Percentiles rank a stretch among this genome's conserved stretches.
Evolutionary conservation across 2,329 filamentous ascomycete genomes (phyloP).

Genomic region (Furcasterigmium furcatum): DNA sequence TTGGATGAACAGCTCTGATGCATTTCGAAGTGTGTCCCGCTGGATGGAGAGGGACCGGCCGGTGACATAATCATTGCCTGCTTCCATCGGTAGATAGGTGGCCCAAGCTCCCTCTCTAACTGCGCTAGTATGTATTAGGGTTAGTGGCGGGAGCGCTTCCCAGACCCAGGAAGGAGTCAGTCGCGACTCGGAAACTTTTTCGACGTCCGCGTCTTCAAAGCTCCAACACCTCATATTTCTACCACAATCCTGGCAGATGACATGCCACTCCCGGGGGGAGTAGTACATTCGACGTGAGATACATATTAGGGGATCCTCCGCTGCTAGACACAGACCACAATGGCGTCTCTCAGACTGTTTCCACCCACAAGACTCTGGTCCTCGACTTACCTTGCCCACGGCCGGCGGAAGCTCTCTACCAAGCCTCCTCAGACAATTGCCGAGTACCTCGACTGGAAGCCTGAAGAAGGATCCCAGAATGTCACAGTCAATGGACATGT

Average conservation of each 20-base stretch:
- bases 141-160: neutral
- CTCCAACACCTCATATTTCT: neutral
- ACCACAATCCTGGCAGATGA: too few species aligned
- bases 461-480: conserved; percentile 37
- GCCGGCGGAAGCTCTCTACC: conserved; percentile 26
- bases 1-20: too few species aligned
- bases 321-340: neutral
- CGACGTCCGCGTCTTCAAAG: neutral
- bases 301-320: too few species aligned
- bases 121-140: neutral
- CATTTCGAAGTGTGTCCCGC: too few species aligned
- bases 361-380: conserved; percentile 15
- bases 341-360: neutral
- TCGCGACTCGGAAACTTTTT: neutral
- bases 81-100: neutral
- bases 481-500: conserved; percentile 75
- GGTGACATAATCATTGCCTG: too few species aligned
- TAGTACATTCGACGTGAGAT: too few species aligned
- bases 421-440: conserved; percentile 43
- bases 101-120: neutral
- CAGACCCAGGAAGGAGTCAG: too few species aligned
- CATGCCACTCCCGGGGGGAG: too few species aligned
- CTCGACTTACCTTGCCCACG: neutral
- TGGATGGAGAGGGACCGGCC: too few species aligned
- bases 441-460: conserved; percentile 52